Conservation (phyloP, 345 rosid genomes). For the Rhodamnia argentea region DNA sequence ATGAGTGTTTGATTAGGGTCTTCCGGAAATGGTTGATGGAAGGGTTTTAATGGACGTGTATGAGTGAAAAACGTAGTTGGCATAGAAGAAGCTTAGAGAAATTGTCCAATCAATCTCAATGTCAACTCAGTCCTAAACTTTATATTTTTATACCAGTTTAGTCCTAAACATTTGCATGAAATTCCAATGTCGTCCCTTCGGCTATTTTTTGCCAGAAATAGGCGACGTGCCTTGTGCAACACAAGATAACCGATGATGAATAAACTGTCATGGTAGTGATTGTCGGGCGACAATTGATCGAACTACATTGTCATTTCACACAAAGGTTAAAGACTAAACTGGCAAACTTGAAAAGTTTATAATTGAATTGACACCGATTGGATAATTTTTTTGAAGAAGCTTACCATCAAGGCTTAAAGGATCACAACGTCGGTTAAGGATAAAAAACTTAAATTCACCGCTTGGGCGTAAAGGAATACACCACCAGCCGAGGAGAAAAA, state of each 20-base stretch:
- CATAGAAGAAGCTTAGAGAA: background rate
- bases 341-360: background rate
- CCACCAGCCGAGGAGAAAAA: background rate
- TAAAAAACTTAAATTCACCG: background rate
- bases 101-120: background rate
- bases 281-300: background rate
- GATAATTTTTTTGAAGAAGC: background rate
- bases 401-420: no score
- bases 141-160: background rate
- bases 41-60: background rate
- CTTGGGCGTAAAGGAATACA: background rate
- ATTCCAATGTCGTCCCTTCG: background rate
- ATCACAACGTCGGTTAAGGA: background rate
- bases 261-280: rapidly evolving
- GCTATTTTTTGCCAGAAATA: background rate
- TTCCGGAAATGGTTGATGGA: background rate
- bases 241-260: background rate
- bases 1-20: background rate
- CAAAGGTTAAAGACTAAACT: no score
- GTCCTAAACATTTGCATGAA: background rate
- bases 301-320: background rate
- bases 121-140: background rate
- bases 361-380: background rate
- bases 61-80: background rate
- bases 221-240: background rate